Conservation (phyloP, 2,329 filamentous ascomycete species). For the Magnaporthales sp. region DNA sequence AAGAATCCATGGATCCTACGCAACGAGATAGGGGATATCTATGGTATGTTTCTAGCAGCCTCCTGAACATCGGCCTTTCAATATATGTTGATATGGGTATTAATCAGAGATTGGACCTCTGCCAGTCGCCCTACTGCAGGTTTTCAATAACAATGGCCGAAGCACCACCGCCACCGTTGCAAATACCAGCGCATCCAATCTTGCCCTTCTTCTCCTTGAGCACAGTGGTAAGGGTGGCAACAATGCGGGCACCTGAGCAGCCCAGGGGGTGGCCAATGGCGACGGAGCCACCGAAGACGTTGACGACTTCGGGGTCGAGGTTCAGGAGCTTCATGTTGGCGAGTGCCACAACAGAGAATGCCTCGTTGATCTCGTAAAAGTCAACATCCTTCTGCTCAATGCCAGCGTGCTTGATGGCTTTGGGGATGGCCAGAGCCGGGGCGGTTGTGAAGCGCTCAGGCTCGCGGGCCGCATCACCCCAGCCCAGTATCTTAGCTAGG, state of each 20-base stretch:
- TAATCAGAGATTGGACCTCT: neutral
- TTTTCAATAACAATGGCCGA: slow-evolving; percentile 87
- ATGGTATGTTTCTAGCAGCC: neutral
- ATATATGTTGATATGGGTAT: neutral
- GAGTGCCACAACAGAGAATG: slow-evolving; percentile 91
- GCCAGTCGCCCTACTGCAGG: slow-evolving; percentile 36
- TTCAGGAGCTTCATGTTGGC: slow-evolving; percentile 91
- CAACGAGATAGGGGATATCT: neutral
- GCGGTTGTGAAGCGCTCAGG: slow-evolving; percentile 95
- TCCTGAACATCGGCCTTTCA: neutral
- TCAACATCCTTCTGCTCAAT: slow-evolving; percentile 71
- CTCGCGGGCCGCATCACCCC: slow-evolving; percentile 87
- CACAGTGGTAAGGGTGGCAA: slow-evolving; percentile 81
- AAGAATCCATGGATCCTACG: neutral
- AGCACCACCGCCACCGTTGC: slow-evolving; percentile 94
- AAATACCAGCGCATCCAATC: slow-evolving; percentile 90
- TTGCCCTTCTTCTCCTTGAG: slow-evolving; percentile 86
- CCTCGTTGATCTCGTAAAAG: slow-evolving; percentile 98
- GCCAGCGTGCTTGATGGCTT: slow-evolving; percentile 91
- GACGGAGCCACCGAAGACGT: slow-evolving; percentile 89
- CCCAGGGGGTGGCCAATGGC: slow-evolving; percentile 94
- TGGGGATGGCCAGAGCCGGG: slow-evolving; percentile 88
- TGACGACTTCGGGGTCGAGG: slow-evolving; percentile 77
- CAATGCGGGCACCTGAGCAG: slow-evolving; percentile 86
- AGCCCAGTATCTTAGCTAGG: slow-evolving; percentile 92